These are phyloP conservation scores for Puya raimondii DNA, from an alignment of 176 grass and related monocot genomes.

Conservation along the genomic window DNA sequence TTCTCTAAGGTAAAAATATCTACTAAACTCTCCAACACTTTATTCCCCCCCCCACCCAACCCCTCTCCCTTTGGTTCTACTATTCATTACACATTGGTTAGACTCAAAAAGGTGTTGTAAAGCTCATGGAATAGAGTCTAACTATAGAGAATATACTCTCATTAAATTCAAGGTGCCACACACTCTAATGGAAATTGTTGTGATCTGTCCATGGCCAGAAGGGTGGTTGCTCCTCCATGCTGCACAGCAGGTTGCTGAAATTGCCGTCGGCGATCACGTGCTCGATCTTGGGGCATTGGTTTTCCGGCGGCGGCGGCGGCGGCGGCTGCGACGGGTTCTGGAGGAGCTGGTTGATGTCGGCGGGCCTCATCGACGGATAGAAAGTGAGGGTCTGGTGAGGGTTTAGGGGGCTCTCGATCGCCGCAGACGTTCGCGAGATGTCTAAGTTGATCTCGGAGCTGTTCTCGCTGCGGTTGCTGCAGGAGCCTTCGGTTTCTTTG, in stretches of 20 bases:
- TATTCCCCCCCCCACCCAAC: too few relatives aligned
- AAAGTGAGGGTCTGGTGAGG: constrained; percentile 29
- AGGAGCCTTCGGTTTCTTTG: constrained; percentile 91
- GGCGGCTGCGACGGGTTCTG: constrained; percentile 4
- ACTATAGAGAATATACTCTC: not conserved
- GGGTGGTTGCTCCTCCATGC: constrained; percentile 63
- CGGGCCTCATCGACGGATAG: constrained; percentile 26
- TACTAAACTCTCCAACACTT: too few relatives aligned
- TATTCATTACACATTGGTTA: too few relatives aligned
- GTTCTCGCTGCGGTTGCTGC: constrained; percentile 92
- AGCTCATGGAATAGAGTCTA: not conserved
- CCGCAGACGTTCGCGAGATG: constrained; percentile 57
- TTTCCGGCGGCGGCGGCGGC: constrained; percentile 2
- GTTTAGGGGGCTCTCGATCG: constrained; percentile 33
- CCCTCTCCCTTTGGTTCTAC: too few relatives aligned
- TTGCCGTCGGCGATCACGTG: constrained; percentile 23
- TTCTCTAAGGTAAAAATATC: too few relatives aligned
- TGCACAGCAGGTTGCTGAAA: constrained; percentile 82
- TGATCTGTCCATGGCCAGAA: constrained; percentile 94
- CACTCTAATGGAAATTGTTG: constrained; percentile 57
- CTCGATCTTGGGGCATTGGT: constrained; percentile 49
- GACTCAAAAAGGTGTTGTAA: not conserved
- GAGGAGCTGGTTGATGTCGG: constrained; percentile 42
- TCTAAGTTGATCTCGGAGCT: constrained; percentile 92
- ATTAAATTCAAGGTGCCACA: not conserved